phyloP scores from a whole-genome alignment of 495 filamentous ascomycete species.

The Daldinia bambusicola region DNA sequence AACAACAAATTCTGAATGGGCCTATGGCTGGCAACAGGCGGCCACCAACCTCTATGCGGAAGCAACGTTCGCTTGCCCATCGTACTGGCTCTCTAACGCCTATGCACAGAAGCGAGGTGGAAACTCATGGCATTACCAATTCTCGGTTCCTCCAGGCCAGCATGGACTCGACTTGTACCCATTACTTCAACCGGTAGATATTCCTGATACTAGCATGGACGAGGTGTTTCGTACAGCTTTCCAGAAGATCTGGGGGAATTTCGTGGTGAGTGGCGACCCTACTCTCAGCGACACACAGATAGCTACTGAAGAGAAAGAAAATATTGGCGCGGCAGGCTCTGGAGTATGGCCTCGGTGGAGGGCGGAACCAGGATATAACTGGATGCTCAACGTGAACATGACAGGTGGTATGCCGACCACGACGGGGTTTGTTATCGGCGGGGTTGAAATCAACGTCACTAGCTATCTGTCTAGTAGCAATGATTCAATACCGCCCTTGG shows the following conservation, averaged over 20 bases:
- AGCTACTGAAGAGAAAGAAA: conserved; percentile 25
- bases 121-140: conserved; percentile 67
- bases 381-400: conserved; percentile 63
- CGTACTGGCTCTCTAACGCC: conserved; percentile 70
- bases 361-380: conserved; percentile 47
- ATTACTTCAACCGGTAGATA: conserved; percentile 28
- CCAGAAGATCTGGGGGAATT: conserved; percentile 60
- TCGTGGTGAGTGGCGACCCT: conserved; percentile 64
- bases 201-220: conserved; percentile 30
- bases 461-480: conserved; percentile 41
- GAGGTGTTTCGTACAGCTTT: conserved; percentile 46
- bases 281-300: conserved; percentile 51
- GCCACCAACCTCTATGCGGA: conserved; percentile 66
- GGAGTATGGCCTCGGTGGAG: conserved; percentile 42
- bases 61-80: conserved; percentile 68
- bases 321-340: conserved; percentile 33
- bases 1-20: conserved; percentile 46
- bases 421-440: conserved; percentile 3
- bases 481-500: conserved; percentile 49
- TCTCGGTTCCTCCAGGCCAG: conserved; percentile 63
- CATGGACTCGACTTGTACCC: conserved; percentile 64
- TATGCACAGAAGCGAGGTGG: conserved; percentile 48
- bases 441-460: conserved; percentile 21
- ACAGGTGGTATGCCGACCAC: conserved; percentile 56
- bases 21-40: conserved; percentile 48